Base-by-base conservation (phyloP, 768 basidiomycete species). In the Suillus hirtellus region DNA sequence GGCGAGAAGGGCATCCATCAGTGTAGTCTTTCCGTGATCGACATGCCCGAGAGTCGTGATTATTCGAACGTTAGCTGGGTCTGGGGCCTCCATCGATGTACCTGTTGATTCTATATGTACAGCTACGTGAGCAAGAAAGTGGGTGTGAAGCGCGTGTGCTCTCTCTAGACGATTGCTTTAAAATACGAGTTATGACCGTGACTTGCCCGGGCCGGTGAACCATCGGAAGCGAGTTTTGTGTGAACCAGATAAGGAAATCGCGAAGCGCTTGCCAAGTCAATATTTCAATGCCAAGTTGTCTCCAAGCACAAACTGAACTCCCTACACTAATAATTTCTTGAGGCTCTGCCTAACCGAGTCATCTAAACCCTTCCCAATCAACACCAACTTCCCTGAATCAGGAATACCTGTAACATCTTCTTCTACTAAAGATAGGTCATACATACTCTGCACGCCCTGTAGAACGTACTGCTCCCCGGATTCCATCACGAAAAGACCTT, bases 11-110 rank as follows among this genome's bases (percentile, higher is more conserved):
- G 91, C 87, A 71, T 99, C 97, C 86, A 97, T 96, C 64, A 94
- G 85, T 0, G 95, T 95, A 2, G 95, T 95, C 77, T 99, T 97
- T 70, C 96, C 96, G 79, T 98, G 96, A 74, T 98, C 95, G 62
- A 95, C 93, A 75, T 95, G 92, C 14, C 93, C 92, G 8, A 94
- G 86, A 2, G 92, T 92, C 7, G 93, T 95, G 66, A 95, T 86
- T 64, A 90, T 91, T 64, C 91, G 87, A 35, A 92, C 79, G 58
- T 89, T 83, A 24, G 72, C 66, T 14, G 82, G 75, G 42, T 79
- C 70, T 6, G 73, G 70, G 19, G 55, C 59, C 44, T 69, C 74
- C 6, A 58, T 42, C 56, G 38, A 42, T 42, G 40, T 31, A 58
- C 24, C 24, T 19, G 27, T 58, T 42, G 54, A 37, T 21, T n/a